Base-by-base conservation (phyloP, 1,284 basidiomycete genomes). In the Clitocybe nebularis region DNA sequence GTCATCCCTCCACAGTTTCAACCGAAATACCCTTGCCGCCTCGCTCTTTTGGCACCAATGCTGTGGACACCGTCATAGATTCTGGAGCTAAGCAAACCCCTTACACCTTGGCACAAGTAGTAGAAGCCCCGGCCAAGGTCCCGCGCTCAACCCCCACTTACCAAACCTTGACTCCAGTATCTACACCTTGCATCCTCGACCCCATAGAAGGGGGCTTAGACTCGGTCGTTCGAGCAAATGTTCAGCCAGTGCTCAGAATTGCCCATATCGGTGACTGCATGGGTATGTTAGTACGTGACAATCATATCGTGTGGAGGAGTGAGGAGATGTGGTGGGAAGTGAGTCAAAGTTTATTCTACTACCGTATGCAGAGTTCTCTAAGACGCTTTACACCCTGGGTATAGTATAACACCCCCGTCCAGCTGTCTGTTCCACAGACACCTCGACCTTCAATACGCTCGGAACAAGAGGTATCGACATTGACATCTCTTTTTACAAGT, bases 211-310 rank as follows among this genome's bases (percentile, higher is more conserved):
- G n/a, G n/a, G n/a, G n/a, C n/a, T n/a, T n/a, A n/a, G n/a, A n/a
- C n/a, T n/a, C n/a, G n/a, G n/a, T n/a, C n/a, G n/a, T n/a, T n/a
- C n/a, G n/a, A n/a, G n/a, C n/a, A n/a, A n/a, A n/a, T n/a, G n/a
- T n/a, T n/a, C n/a, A n/a, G n/a, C n/a, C n/a, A n/a, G 83, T 93
- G 38, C 74, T 97, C 32, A 79, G 84, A 41, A 84, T 98, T 23
- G 94, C 93, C 1, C 93, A 97, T 56, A 64, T 98, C 5, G 94
- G 94, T 14, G 94, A 98, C 61, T 95, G 91, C 59, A 84, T 87
- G 74, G 81, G 89, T 16, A 84, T 92, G 74, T 73, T 95, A 29
- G 80, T 96, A 20, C 77, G 92, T 4, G 76, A 77, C 3, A 84
- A 87, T 10, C 73, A 82, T 47, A 77, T 95, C 29, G 80, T 86